Percentiles rank a stretch among this genome's conserved stretches.
Conservation (phyloP, 164 flowering plant species). For the Houttuynia cordata region DNA sequence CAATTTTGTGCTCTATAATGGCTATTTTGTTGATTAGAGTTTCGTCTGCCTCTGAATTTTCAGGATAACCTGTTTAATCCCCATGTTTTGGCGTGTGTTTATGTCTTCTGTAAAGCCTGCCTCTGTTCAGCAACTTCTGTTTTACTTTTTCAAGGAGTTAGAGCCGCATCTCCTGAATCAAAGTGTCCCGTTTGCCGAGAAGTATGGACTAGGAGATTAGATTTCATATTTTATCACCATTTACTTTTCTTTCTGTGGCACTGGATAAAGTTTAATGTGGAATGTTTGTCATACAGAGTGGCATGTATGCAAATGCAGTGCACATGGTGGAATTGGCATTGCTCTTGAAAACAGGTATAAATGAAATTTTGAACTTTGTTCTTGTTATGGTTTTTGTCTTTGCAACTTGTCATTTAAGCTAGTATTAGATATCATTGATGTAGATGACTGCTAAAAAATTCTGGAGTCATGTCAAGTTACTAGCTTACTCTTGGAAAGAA, state of each 20-base stretch:
- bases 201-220: conserved; percentile 22
- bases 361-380: neutral
- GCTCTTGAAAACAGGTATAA: conserved; percentile 50
- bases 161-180: conserved; percentile 41
- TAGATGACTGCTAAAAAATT: no score
- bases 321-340: conserved; percentile 52
- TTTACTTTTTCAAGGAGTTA: conserved; percentile 53
- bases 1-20: neutral
- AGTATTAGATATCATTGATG: no score
- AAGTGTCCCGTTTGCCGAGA: conserved; percentile 87
- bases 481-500: no score
- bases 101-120: conserved; percentile 78
- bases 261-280: neutral
- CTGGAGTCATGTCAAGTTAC: no score
- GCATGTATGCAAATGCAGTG: conserved; percentile 50
- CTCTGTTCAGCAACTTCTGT: conserved; percentile 80
- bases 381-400: conserved; percentile 4
- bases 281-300: conserved; percentile 28
- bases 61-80: conserved; percentile 78
- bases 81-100: conserved; percentile 81
- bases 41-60: neutral
- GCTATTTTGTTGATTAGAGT: neutral
- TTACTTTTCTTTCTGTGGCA: neutral
- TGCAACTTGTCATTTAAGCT: neutral
- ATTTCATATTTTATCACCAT: neutral